phyloP scores from a whole-genome alignment of 202 grass and related monocot species.

The Zoysia matrella region DNA sequence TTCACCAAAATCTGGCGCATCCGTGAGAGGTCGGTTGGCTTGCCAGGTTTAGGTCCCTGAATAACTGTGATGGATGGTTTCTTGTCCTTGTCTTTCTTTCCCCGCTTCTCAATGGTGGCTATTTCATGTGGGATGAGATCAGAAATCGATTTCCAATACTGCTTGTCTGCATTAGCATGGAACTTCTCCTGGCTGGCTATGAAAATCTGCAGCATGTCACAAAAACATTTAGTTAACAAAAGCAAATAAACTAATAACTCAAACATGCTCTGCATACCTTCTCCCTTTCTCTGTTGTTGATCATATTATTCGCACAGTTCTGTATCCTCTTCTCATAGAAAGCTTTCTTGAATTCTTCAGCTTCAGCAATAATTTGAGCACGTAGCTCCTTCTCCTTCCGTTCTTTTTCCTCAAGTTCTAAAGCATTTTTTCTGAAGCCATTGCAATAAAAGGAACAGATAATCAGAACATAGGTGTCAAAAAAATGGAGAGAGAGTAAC shows the following conservation, averaged over 20 bases:
- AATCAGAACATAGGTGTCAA: background rate
- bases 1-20: constrained; percentile 41
- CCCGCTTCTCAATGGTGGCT: constrained; percentile 78
- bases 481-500: background rate
- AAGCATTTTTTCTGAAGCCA: constrained; percentile 81
- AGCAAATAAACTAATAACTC: background rate
- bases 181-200: constrained; percentile 79
- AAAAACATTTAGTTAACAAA: background rate
- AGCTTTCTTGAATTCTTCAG: constrained; percentile 86
- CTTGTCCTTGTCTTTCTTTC: constrained; percentile 89
- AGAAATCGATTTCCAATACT: constrained; percentile 96
- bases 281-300: constrained; percentile 87
- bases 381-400: constrained; percentile 77
- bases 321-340: constrained; percentile 87
- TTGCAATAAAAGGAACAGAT: background rate
- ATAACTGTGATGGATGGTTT: constrained; percentile 80
- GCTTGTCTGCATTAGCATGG: constrained; percentile 69
- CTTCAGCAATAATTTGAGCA: constrained; percentile 77
- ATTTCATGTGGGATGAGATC: constrained; percentile 93
- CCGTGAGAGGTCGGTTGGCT: constrained; percentile 71
- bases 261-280: constrained; percentile 47
- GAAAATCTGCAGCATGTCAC: constrained; percentile 55
- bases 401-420: constrained; percentile 86
- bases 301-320: constrained; percentile 65
- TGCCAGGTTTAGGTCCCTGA: constrained; percentile 91